Conservation (phyloP, 805 yeast genomes). For the Yarrowia sp. region DNA sequence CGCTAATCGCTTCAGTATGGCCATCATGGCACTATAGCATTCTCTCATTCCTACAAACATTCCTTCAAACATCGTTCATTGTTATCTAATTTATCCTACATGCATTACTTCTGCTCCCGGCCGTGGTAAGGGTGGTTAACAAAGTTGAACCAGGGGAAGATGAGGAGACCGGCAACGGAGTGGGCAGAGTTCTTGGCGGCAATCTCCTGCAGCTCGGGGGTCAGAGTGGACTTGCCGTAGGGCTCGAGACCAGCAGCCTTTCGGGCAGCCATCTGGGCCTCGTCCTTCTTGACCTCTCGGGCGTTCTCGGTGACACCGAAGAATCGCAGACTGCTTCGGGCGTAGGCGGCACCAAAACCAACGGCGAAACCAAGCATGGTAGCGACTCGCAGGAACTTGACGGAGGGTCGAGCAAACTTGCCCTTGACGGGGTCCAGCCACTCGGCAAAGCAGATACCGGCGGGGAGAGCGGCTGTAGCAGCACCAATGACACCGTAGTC, state of each 20-base stretch:
- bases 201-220: conserved; percentile 73
- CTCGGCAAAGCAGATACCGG: conserved; percentile 55
- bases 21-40: too few relatives aligned
- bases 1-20: too few relatives aligned
- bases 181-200: conserved; percentile 80
- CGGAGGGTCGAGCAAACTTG: conserved; percentile 56
- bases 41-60: neutral
- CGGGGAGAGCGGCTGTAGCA: conserved; percentile 60
- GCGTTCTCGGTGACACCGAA: conserved; percentile 78
- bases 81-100: conserved; percentile 34
- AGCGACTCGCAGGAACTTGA: conserved; percentile 67
- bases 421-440: conserved; percentile 59
- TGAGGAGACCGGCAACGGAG: conserved; percentile 63
- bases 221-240: conserved; percentile 67
- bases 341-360: conserved; percentile 77
- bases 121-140: conserved; percentile 85
- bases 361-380: conserved; percentile 69
- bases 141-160: conserved; percentile 84
- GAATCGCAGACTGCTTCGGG: conserved; percentile 70
- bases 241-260: conserved; percentile 71
- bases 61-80: conserved; percentile 15
- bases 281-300: conserved; percentile 73
- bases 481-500: conserved; percentile 64
- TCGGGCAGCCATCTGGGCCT: conserved; percentile 72
- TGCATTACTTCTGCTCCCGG: conserved; percentile 37